Evolutionary conservation across 2,329 filamentous ascomycete species (phyloP).

Genomic region (Alternaria atra): DNA sequence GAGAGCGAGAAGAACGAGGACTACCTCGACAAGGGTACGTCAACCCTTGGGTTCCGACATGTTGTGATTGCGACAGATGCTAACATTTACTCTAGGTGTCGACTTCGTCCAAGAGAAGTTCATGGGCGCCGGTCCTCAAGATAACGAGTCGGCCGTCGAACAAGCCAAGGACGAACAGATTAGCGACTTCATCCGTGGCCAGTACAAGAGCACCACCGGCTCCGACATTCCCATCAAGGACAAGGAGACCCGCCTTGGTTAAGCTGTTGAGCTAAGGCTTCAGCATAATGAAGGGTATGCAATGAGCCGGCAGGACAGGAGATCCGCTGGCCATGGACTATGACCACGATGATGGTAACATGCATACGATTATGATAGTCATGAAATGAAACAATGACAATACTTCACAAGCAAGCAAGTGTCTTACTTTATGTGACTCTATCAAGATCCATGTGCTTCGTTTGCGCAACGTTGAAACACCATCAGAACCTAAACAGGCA

Average conservation of each 20-base stretch:
- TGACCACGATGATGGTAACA: background rate
- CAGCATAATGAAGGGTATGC: background rate
- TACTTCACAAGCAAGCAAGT: background rate
- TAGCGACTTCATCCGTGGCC: constrained; percentile 72
- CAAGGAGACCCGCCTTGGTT: constrained; percentile 62
- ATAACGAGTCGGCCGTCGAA: constrained; percentile 68
- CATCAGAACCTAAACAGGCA: background rate
- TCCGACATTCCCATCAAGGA: constrained; percentile 75
- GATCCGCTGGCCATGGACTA: constrained; percentile 22
- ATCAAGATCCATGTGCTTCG: background rate
- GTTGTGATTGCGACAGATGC: constrained; percentile 11
- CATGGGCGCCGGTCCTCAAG: constrained; percentile 73
- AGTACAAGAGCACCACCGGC: constrained; percentile 76
- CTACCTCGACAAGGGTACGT: constrained; percentile 78
- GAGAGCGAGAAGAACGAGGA: constrained; percentile 86
- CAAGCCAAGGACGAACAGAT: constrained; percentile 86
- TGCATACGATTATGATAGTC: constrained; percentile 20
- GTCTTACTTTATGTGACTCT: background rate
- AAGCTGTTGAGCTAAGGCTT: background rate
- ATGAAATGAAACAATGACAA: constrained; percentile 12
- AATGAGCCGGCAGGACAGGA: constrained; percentile 18
- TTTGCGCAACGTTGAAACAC: background rate
- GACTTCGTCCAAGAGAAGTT: constrained; percentile 81
- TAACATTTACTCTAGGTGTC: constrained; percentile 63
- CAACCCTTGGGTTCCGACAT: background rate